Conservation (phyloP, 192 early-diverging fungal genomes). For the Mortierella alpina region DNA sequence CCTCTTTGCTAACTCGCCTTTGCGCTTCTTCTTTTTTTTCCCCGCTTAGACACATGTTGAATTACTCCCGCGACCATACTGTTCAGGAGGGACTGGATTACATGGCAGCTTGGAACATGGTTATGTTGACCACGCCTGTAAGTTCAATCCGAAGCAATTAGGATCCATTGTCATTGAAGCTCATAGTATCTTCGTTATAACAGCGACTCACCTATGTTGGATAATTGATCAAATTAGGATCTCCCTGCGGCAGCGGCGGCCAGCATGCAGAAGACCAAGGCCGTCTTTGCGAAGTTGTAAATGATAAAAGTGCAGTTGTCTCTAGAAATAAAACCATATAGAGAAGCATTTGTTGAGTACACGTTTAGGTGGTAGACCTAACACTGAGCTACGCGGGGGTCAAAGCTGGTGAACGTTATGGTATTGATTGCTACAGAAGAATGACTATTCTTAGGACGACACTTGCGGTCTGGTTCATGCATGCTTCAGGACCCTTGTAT, state of each 20-base stretch:
- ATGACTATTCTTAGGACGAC: no score
- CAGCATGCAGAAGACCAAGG: slow-evolving; percentile 38
- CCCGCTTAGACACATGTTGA: slow-evolving; percentile 73
- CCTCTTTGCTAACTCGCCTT: background rate
- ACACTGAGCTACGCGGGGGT: no score
- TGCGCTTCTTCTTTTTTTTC: background rate
- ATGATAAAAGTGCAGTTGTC: background rate
- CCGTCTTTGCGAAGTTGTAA: slow-evolving; percentile 44
- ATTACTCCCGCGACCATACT: slow-evolving; percentile 93
- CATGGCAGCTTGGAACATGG: slow-evolving; percentile 88
- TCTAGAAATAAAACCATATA: background rate
- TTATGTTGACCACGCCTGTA: slow-evolving; percentile 82
- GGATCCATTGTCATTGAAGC: background rate
- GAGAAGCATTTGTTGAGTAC: background rate
- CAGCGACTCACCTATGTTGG: background rate
- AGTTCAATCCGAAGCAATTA: slow-evolving; percentile 17
- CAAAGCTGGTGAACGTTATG: no score
- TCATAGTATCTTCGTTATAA: background rate
- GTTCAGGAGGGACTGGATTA: slow-evolving; percentile 90
- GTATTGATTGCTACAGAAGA: no score
- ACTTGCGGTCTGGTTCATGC: no score
- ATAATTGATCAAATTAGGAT: slow-evolving; percentile 17
- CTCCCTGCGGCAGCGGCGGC: slow-evolving; percentile 38
- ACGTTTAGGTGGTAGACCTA: no score
- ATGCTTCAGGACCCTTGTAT: no score